These are phyloP conservation scores for Colletotrichum truncatum DNA, from an alignment of 2,329 filamentous ascomycete species.

Conservation along the genomic window DNA sequence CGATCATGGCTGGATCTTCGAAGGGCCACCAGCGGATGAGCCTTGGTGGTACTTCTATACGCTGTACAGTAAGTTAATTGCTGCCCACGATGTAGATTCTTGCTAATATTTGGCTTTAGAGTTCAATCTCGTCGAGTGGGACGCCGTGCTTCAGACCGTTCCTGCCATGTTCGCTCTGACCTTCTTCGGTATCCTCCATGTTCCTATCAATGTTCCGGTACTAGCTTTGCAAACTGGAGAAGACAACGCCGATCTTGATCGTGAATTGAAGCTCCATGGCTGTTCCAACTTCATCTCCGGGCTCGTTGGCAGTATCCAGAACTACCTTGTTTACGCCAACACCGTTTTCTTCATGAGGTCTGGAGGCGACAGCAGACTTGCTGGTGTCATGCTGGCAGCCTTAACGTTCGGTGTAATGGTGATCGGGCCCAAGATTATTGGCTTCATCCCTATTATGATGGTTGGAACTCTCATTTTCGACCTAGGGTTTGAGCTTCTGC, in stretches of 20 bases:
- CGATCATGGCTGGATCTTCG: conserved; percentile 87
- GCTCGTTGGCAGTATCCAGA: conserved; percentile 87
- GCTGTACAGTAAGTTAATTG: conserved; percentile 76
- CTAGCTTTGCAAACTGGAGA: conserved; percentile 90
- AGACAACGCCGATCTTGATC: conserved; percentile 90
- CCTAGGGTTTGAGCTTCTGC: conserved; percentile 89
- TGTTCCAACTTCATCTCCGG: conserved; percentile 93
- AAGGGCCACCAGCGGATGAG: conserved; percentile 82
- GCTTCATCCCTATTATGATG: conserved; percentile 96
- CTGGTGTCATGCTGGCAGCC: conserved; percentile 83
- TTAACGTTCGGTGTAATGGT: conserved; percentile 85
- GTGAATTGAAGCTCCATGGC: conserved; percentile 91
- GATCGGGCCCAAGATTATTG: conserved; percentile 87
- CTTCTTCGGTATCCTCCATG: conserved; percentile 96
- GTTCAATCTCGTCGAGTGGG: conserved; percentile 83
- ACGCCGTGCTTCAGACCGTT: conserved; percentile 82
- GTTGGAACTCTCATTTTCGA: conserved; percentile 96
- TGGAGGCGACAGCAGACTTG: conserved; percentile 86
- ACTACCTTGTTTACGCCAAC: conserved; percentile 98
- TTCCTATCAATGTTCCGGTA: conserved; percentile 97
- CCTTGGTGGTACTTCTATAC: conserved; percentile 99
- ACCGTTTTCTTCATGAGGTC: conserved; percentile 96
- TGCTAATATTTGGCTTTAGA: conserved; percentile 58
- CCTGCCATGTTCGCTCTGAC: conserved; percentile 97
- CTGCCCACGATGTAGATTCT: neutral